Evolutionary conservation across 2,329 filamentous ascomycete species (phyloP).

Genomic region (Chalara sp.): DNA sequence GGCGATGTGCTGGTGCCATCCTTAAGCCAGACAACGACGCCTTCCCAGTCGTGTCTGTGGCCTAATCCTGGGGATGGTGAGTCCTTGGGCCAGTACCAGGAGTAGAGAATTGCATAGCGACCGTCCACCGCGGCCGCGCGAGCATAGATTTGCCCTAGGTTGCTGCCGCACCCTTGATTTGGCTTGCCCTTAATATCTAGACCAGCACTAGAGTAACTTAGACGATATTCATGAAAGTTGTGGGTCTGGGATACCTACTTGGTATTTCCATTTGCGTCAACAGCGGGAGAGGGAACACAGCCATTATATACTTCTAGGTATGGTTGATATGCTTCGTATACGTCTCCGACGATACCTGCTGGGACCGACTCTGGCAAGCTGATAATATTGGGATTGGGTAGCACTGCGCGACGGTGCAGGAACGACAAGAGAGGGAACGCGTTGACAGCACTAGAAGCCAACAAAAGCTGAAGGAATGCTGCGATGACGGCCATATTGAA

Average conservation of each 20-base stretch:
- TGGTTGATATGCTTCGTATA: constrained; percentile 51
- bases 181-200: constrained; percentile 30
- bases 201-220: constrained; percentile 16
- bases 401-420: constrained; percentile 31
- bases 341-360: constrained; percentile 34
- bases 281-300: constrained; percentile 57
- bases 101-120: constrained; percentile 43
- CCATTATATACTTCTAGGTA: constrained; percentile 48
- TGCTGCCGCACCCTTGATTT: constrained; percentile 33
- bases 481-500: not conserved
- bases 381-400: constrained; percentile 40
- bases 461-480: not conserved
- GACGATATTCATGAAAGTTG: not conserved
- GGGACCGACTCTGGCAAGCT: constrained; percentile 49
- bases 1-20: constrained; percentile 24
- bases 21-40: constrained; percentile 44
- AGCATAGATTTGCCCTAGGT: constrained; percentile 44
- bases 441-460: not conserved
- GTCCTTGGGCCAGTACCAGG: constrained; percentile 43
- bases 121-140: constrained; percentile 34
- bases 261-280: constrained; percentile 50
- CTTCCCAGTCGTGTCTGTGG: constrained; percentile 51
- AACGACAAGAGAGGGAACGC: not conserved
- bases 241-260: constrained; percentile 33
- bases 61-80: constrained; percentile 33